Conservation (phyloP, 2,329 filamentous ascomycete species). For the Arthrobotrys musiformis region DNA sequence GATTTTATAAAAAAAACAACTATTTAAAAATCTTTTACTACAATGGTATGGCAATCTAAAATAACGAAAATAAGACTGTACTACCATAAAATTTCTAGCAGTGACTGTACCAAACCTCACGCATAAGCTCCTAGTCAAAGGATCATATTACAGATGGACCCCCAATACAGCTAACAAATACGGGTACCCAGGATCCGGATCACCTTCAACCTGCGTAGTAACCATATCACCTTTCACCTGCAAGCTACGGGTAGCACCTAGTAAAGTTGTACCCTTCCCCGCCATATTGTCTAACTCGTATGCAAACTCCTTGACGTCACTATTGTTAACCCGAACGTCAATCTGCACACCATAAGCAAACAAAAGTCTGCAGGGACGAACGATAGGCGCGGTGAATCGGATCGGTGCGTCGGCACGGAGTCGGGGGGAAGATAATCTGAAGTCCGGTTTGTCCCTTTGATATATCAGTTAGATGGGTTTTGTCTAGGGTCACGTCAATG, state of each 20-base stretch:
- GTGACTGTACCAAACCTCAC: too few species aligned
- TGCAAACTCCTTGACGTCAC: conserved; percentile 14
- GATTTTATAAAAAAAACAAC: too few species aligned
- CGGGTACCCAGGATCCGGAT: conserved; percentile 27
- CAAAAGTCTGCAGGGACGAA: conserved; percentile 14
- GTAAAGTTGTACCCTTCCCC: background rate
- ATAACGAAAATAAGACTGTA: too few species aligned
- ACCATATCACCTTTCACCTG: conserved; percentile 1
- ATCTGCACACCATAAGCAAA: conserved; percentile 34
- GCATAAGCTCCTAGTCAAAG: background rate
- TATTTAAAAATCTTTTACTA: too few species aligned
- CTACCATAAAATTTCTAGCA: too few species aligned
- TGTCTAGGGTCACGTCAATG: background rate
- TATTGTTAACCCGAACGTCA: conserved; percentile 2
- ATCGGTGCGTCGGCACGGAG: conserved; percentile 33
- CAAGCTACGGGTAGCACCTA: background rate
- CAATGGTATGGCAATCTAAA: too few species aligned
- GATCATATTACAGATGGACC: background rate
- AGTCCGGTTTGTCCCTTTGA: conserved; percentile 24
- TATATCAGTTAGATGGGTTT: background rate
- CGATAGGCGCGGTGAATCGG: background rate
- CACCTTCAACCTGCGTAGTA: background rate
- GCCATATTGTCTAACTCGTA: background rate
- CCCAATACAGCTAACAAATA: conserved; percentile 27
- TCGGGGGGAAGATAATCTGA: conserved; percentile 11